phyloP scores from a whole-genome alignment of 345 rosid species.

The Arabidopsis arenosa region DNA sequence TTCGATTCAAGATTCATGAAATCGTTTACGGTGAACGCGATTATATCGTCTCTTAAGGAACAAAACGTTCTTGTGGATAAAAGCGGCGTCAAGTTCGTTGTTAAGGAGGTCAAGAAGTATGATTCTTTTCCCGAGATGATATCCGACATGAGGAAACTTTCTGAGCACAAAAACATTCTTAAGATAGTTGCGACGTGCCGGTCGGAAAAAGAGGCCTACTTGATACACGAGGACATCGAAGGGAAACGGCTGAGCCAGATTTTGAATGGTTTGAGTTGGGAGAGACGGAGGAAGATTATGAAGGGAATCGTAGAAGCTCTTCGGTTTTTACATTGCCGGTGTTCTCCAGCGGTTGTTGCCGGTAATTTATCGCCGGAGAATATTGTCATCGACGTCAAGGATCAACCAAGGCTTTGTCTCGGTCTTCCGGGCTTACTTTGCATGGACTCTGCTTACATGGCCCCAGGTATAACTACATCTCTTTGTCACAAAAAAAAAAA shows the following conservation, averaged over 20 bases:
- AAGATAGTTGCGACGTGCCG: conserved; percentile 57
- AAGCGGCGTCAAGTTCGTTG: conserved; percentile 49
- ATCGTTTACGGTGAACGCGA: conserved; percentile 49
- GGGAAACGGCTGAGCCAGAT: conserved; percentile 59
- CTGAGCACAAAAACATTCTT: conserved; percentile 64
- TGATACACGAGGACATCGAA: conserved; percentile 61
- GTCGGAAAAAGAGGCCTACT: conserved; percentile 56
- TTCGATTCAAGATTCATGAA: conserved; percentile 56
- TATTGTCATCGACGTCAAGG: conserved; percentile 57
- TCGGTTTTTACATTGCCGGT: conserved; percentile 57
- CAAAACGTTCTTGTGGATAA: conserved; percentile 50
- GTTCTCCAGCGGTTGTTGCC: conserved; percentile 44
- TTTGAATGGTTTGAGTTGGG: conserved; percentile 64
- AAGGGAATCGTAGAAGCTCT: conserved; percentile 68
- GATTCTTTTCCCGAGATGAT: conserved; percentile 48
- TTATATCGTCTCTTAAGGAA: conserved; percentile 53
- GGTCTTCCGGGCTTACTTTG: conserved; percentile 47
- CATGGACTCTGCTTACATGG: conserved; percentile 50
- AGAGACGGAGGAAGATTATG: conserved; percentile 60
- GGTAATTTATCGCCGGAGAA: conserved; percentile 66
- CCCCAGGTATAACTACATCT: conserved; percentile 60
- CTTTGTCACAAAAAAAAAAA: background rate
- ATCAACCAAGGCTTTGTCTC: conserved; percentile 57
- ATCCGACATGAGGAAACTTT: conserved; percentile 49
- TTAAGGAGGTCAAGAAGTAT: conserved; percentile 54